Percentiles rank a stretch among this genome's conserved stretches.
Evolutionary conservation across 371 early-diverging fungal genomes (phyloP).

Genomic region (Circinella umbellata): DNA sequence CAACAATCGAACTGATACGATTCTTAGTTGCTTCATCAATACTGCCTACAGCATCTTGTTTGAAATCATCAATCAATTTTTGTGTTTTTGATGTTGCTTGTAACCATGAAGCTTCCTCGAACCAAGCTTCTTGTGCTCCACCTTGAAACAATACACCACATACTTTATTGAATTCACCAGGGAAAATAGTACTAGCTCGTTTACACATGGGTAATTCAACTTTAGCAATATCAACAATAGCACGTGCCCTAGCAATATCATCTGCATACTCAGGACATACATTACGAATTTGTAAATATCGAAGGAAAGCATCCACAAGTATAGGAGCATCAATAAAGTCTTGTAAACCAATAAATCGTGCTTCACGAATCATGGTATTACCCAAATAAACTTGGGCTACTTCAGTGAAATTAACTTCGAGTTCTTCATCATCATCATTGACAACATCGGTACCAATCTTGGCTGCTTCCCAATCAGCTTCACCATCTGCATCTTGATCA

Average conservation of each 20-base stretch:
- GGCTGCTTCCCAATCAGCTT: conserved; percentile 54
- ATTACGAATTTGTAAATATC: conserved; percentile 58
- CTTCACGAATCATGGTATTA: conserved; percentile 48
- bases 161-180: conserved; percentile 55
- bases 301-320: conserved; percentile 55
- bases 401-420: conserved; percentile 56
- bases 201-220: conserved; percentile 57
- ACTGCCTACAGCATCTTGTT: conserved; percentile 29
- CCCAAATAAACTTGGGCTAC: conserved; percentile 64
- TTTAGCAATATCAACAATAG: conserved; percentile 50
- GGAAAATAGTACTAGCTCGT: conserved; percentile 31
- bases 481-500: conserved; percentile 47
- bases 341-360: conserved; percentile 46
- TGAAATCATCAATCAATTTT: conserved; percentile 30
- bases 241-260: conserved; percentile 52
- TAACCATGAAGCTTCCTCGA: conserved; percentile 35
- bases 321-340: conserved; percentile 53
- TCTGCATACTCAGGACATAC: conserved; percentile 62
- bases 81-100: conserved; percentile 25
- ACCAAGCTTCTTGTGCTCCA: conserved; percentile 21
- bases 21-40: conserved; percentile 18
- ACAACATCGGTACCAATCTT: conserved; percentile 49
- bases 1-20: conserved; percentile 22
- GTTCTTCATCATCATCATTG: conserved; percentile 37
- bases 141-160: conserved; percentile 53